Base-by-base conservation (phyloP, 2,329 filamentous ascomycete genomes). In the Fusarium concolor region DNA sequence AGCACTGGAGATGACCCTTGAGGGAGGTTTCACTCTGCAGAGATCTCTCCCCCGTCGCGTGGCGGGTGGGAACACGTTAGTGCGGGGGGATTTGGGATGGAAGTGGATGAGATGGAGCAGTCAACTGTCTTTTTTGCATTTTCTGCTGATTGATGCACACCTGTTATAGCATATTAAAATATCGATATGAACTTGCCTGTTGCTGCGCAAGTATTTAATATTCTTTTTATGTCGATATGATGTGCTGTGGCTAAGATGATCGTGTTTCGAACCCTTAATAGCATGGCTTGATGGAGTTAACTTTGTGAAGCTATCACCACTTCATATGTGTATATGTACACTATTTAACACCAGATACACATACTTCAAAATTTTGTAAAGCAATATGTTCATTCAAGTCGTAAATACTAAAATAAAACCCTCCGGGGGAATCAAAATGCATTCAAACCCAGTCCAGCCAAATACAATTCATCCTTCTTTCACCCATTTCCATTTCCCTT, bases 11-110 rank as follows among this genome's bases (percentile, higher is more conserved):
- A 87, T 82, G 75, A 90, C 77, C 74, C 88, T 90, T 88, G 84
- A 90, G 89, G 85, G 88, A 89, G 88, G 88, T 59, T 80, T 90
- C 86, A 90, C 88, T 89, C 87, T 89, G 88, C 88, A 90, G 86
- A 90, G 88, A 79, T 78, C 83, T 88, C 84, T 87, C 86, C 87
- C 87, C 88, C 88, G 86, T 89, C 85, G 84, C 84, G 84, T 90
- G 88, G 89, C 89, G 87, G 81, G 83, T 80, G 87, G 88, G 88
- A 90, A 85, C 79, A 89, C 88, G 87, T 84, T 84, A 82, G 84
- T 81, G 83, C 65, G 65, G 64, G 77, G 83, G 85, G 86, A 86
- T 80, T 85, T 89, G 87, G 84, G 82, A 80, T 83, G 80, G 80
- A 75, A 68, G 58, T 77, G 77, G 76, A 79, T 79, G 83, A 83